These are phyloP conservation scores for Lentinula novae-zelandiae DNA, from an alignment of 1,284 basidiomycete species.

Conservation along the genomic window DNA sequence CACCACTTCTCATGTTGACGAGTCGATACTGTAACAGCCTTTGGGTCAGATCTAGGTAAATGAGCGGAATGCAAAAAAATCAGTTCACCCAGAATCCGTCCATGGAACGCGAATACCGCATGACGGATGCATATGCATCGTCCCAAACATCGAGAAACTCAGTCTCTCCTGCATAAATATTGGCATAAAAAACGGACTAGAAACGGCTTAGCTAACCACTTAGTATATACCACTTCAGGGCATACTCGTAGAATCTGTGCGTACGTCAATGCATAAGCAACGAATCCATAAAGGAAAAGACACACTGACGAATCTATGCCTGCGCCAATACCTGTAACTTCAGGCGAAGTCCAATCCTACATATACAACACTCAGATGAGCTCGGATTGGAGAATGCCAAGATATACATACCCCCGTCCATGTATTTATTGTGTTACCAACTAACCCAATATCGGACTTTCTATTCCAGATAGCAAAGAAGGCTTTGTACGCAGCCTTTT, in stretches of 20 bases:
- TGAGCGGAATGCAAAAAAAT: background rate
- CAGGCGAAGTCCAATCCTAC: conserved; percentile 69
- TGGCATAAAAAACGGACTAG: background rate
- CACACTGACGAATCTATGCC: conserved; percentile 71
- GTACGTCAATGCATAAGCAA: background rate
- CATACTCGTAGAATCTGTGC: conserved; percentile 79
- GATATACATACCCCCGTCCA: conserved; percentile 62
- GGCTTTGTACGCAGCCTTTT: conserved; percentile 79
- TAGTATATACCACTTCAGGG: conserved; percentile 84
- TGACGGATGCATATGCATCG: conserved; percentile 84
- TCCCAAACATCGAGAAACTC: conserved; percentile 92
- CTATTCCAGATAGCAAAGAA: conserved; percentile 93
- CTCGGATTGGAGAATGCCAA: background rate
- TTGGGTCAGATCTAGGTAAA: background rate
- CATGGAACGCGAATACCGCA: conserved; percentile 75
- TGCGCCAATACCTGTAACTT: conserved; percentile 81
- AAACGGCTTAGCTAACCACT: conserved; percentile 54
- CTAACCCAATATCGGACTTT: conserved; percentile 73
- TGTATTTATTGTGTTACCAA: conserved; percentile 87
- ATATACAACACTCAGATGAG: conserved; percentile 3
- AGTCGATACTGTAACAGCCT: conserved; percentile 59
- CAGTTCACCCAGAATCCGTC: conserved; percentile 84
- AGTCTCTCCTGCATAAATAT: conserved; percentile 60
- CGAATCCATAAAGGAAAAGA: background rate
- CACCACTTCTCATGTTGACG: conserved; percentile 77